Evolutionary conservation across 345 rosid genomes (phyloP), one percentile per base, ranked within the genome.

Genomic region (Hirschfeldia incana): DNA sequence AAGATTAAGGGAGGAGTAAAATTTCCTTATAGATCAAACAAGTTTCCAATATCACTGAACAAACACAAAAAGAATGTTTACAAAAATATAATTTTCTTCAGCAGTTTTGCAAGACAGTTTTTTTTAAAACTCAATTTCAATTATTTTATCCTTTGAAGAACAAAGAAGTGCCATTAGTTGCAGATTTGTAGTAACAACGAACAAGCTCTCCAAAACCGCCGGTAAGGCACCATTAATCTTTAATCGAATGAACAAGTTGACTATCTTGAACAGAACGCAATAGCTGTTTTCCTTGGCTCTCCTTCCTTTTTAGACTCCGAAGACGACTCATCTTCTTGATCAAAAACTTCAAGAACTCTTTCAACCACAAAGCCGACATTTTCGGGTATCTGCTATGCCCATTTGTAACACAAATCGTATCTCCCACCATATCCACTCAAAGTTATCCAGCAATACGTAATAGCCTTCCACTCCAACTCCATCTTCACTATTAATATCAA

Each of bases 351-450:
- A 91, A 87, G 61, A 88, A 85, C 72, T 69, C 80, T 73, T 73
- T 78, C 65, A 84, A 88, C 93, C 94, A 92, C 12, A 84, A 59
- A 1, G 94, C 87, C 0, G 92, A 92, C 21, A 67, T 77, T 57
- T 88, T 92, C 4, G 88, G 86, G 53, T 83, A 83, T 82, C 93
- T 64, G 78, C 85, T 85, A 60, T 85, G 74, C 4, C 84, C 85
- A 9, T 89, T 87, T 85, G 10, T 84, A 92, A 71, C 63, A 76
- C 30, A 88, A 76, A 4, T 91, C 94, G 13, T 82, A 88, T 44
- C 88, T 83, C 27, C 73, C 72, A 0, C 88, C 87, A 65, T 83
- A 92, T 36, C 97, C 92, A 1, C 70, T 72, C 94, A 90, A 89
- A 90, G 78, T 90, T 83, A 70, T 88, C 92, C 5, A 87, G 34